Evolutionary conservation across 495 filamentous ascomycete genomes (phyloP).

Genomic region (Tirmania nivea): DNA sequence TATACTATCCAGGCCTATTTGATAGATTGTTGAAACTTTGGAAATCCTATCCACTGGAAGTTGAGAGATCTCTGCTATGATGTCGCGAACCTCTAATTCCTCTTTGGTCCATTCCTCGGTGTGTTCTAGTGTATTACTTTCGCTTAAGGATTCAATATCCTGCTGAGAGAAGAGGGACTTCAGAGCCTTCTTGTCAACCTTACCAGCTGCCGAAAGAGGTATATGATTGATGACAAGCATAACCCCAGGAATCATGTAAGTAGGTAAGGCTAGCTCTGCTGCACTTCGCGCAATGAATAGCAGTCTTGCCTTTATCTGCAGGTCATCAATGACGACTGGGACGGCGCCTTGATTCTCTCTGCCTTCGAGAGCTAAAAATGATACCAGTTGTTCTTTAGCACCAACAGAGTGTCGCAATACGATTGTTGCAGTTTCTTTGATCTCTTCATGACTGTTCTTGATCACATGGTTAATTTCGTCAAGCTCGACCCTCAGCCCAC

Average conservation of each 20-base stretch:
- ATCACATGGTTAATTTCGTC: slow-evolving; percentile 32
- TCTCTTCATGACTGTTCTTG: slow-evolving; percentile 9
- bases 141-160: slow-evolving; percentile 10
- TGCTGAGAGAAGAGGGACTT: slow-evolving; percentile 14
- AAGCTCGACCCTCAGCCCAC: slow-evolving; percentile 30
- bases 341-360: slow-evolving; percentile 10
- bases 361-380: slow-evolving; percentile 32
- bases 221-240: slow-evolving; percentile 19
- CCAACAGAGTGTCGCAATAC: slow-evolving; percentile 37
- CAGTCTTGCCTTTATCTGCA: slow-evolving; percentile 1
- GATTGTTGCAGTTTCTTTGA: slow-evolving; percentile 40
- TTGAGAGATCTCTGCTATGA: slow-evolving; percentile 34
- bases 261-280: slow-evolving; percentile 13
- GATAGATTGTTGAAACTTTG: slow-evolving; percentile 46
- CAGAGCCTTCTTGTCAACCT: slow-evolving; percentile 22
- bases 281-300: neutral
- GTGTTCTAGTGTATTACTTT: neutral
- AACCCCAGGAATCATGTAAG: slow-evolving; percentile 21
- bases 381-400: slow-evolving; percentile 44
- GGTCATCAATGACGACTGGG: slow-evolving; percentile 15
- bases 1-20: slow-evolving; percentile 74
- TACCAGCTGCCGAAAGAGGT: slow-evolving; percentile 21
- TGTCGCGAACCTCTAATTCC: slow-evolving; percentile 30
- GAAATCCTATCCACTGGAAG: slow-evolving; percentile 32
- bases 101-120: slow-evolving; percentile 27